A percentile compares a stretch with the other conserved stretches of the same genome.
Evolutionary conservation across 2,329 filamentous ascomycete species (phyloP).

Genomic region (Neopestalotiopsis rosae): DNA sequence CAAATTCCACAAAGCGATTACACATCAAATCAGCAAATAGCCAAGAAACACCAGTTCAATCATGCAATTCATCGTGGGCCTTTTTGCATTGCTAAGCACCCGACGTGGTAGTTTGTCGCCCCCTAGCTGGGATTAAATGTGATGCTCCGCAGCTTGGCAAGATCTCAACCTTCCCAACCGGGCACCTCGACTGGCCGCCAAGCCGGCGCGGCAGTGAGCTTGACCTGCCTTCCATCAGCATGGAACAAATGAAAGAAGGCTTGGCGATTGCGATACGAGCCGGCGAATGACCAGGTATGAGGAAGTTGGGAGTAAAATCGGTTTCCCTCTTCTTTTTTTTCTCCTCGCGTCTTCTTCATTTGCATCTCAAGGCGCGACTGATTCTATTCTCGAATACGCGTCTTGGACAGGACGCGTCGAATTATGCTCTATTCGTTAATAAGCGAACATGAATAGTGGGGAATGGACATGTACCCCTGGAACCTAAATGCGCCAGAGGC

Average conservation of each 20-base stretch:
- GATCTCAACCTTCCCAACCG: slow-evolving; percentile 16
- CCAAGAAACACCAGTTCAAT: too few species aligned
- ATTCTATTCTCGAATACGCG: background rate
- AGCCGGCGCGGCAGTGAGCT: slow-evolving; percentile 13
- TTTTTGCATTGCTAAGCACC: background rate
- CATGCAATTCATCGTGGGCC: too few species aligned
- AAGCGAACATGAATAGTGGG: too few species aligned
- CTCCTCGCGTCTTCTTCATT: background rate
- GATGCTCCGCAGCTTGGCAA: slow-evolving; percentile 6
- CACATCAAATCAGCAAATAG: too few species aligned
- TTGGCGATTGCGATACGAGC: slow-evolving; percentile 15
- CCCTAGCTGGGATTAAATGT: too few species aligned
- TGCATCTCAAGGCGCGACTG: background rate
- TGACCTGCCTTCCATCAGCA: slow-evolving; percentile 13
- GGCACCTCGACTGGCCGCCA: slow-evolving; percentile 10
- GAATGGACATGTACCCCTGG: too few species aligned
- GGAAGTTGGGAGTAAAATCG: background rate
- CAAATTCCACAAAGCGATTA: too few species aligned
- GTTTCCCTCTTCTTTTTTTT: background rate
- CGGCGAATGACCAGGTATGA: background rate
- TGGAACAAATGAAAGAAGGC: background rate
- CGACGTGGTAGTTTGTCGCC: too few species aligned
- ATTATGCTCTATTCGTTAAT: too few species aligned
- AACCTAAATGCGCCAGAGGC: background rate
- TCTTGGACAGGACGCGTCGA: too few species aligned